Evolutionary conservation across 2,329 filamentous ascomycete genomes (phyloP).

Genomic region (Lasiodiplodia theobromae): DNA sequence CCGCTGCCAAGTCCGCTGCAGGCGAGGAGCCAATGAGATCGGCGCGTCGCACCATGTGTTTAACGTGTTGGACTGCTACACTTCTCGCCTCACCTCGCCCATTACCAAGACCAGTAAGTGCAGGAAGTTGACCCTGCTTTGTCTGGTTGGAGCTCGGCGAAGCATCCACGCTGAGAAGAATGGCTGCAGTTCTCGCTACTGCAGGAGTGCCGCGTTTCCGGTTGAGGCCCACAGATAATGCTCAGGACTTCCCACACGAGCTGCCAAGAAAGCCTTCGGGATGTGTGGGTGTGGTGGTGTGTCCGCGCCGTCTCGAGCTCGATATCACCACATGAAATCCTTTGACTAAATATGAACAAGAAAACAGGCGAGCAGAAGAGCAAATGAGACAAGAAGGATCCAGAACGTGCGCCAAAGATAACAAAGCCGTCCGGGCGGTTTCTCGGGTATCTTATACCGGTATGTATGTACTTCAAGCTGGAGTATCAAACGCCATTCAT

Average conservation of each 20-base stretch:
- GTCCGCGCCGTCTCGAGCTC: neutral
- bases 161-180: neutral
- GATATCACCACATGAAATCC: slow-evolving; percentile 2
- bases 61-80: slow-evolving; percentile 21
- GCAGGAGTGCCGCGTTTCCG: slow-evolving; percentile 5
- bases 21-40: slow-evolving; percentile 14
- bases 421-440: neutral
- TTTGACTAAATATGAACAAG: neutral
- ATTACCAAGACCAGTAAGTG: slow-evolving; percentile 1
- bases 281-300: neutral
- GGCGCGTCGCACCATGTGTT: slow-evolving; percentile 12
- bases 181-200: neutral
- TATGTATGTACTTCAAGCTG: neutral
- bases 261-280: neutral
- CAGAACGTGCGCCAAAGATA: neutral
- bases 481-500: neutral
- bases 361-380: neutral
- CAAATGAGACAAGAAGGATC: neutral
- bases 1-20: slow-evolving; percentile 28
- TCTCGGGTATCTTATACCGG: slow-evolving; percentile 16
- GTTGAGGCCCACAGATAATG: neutral
- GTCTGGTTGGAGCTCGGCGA: neutral
- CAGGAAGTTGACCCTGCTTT: neutral
- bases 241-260: neutral
- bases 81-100: neutral